Percentiles rank a stretch among this genome's conserved stretches.
Evolutionary conservation across 2,329 filamentous ascomycete genomes (phyloP).

Genomic region (Xenoacremonium recifei): DNA sequence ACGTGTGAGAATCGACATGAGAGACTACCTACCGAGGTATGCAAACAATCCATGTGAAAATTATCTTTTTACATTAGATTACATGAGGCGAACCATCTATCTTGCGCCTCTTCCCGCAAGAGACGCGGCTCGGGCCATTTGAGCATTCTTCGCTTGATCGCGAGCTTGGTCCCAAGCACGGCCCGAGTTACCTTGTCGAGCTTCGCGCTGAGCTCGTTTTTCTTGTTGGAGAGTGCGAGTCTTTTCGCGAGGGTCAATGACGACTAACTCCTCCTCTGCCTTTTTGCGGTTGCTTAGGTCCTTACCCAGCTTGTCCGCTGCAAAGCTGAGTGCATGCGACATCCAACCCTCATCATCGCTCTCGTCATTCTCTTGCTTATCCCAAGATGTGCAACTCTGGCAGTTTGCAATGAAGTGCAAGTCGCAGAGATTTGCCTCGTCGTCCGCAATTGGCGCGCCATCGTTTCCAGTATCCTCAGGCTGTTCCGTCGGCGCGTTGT

Average conservation of each 20-base stretch:
- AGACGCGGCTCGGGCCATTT: conserved; percentile 52
- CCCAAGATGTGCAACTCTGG: conserved; percentile 87
- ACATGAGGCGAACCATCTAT: conserved; percentile 29
- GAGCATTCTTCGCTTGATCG: conserved; percentile 52
- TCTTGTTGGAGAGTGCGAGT: conserved; percentile 69
- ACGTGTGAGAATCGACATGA: too few species aligned
- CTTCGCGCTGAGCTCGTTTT: conserved; percentile 58
- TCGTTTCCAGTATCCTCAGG: conserved; percentile 24
- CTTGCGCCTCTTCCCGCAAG: conserved; percentile 57
- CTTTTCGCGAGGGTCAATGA: conserved; percentile 89
- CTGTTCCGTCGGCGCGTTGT: conserved; percentile 14
- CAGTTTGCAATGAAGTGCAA: conserved; percentile 95
- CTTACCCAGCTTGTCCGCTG: conserved; percentile 87
- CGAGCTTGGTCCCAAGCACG: conserved; percentile 53
- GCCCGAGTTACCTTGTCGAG: conserved; percentile 50
- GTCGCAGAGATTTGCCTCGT: conserved; percentile 79
- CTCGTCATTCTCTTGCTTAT: conserved; percentile 60
- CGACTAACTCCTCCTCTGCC: conserved; percentile 85
- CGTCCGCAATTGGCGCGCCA: conserved; percentile 40
- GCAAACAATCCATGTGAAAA: too few species aligned
- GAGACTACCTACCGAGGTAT: too few species aligned
- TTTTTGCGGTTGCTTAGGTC: conserved; percentile 87
- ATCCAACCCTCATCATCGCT: conserved; percentile 75
- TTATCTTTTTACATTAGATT: too few species aligned
- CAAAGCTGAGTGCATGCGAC: conserved; percentile 80